Evolutionary conservation across 2,329 filamentous ascomycete species (phyloP).

Genomic region (Periconia macrospinosa): DNA sequence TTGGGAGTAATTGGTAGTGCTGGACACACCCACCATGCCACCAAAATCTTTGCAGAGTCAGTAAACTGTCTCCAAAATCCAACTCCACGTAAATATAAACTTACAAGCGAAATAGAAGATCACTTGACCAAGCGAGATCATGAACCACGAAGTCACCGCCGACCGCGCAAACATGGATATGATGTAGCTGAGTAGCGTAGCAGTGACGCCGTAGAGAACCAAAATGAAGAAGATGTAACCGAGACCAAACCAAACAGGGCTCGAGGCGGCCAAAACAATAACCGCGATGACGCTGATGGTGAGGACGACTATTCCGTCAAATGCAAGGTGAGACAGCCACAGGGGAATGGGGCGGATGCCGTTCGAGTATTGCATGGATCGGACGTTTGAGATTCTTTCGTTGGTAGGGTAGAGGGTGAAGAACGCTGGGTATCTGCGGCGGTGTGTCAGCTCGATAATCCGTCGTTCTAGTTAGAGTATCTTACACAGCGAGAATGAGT

Average conservation of each 20-base stretch:
- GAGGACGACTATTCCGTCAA: slow-evolving; percentile 78
- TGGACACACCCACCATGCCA: slow-evolving; percentile 61
- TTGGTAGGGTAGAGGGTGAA: slow-evolving; percentile 88
- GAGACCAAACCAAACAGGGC: slow-evolving; percentile 70
- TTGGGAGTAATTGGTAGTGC: slow-evolving; percentile 69
- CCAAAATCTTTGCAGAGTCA: slow-evolving; percentile 52
- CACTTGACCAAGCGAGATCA: background rate
- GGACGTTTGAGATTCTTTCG: slow-evolving; percentile 76
- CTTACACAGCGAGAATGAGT: slow-evolving; percentile 45
- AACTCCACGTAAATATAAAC: slow-evolving; percentile 61
- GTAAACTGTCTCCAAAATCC: slow-evolving; percentile 73
- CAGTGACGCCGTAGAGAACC: slow-evolving; percentile 77
- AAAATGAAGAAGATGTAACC: slow-evolving; percentile 83
- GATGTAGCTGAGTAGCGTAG: slow-evolving; percentile 76
- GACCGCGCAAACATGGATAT: slow-evolving; percentile 78
- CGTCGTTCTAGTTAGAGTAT: background rate
- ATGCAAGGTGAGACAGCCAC: slow-evolving; percentile 80
- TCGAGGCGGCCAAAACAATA: slow-evolving; percentile 65
- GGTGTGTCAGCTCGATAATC: background rate
- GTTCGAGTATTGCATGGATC: slow-evolving; percentile 88
- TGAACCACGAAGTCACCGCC: slow-evolving; percentile 70
- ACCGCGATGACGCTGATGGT: slow-evolving; percentile 66
- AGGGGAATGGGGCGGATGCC: slow-evolving; percentile 80
- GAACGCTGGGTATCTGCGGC: slow-evolving; percentile 75
- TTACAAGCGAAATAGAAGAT: background rate